Evolutionary conservation across 1,284 basidiomycete genomes (phyloP), one percentile per base, ranked within the genome.

Genomic region (Microbotryum silenes-acaulis): DNA sequence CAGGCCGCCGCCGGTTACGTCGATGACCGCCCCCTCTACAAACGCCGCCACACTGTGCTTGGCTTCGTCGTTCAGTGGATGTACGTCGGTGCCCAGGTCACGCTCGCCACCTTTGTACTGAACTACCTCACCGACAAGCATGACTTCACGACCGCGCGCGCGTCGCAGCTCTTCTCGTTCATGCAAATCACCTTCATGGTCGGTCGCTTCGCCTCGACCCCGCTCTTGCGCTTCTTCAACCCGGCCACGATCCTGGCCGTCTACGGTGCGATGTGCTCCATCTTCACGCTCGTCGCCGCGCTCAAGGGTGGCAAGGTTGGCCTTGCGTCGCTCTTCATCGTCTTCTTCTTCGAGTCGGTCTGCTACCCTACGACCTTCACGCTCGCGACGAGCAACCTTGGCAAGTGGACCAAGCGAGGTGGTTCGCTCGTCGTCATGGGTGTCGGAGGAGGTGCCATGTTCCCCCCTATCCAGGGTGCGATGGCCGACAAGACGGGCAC

Each of bases 1-100:
- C 61, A 63, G 57, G 75, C 78, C 45, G 75, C 75, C 16, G 78
- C 74, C 27, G 81, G 79, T 4, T 64, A 81, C 55, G 73, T 73
- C 33, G 80, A 83, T 61, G 73, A 77, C 45, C 80, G 82, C 56
- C 77, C 85, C 0, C 85, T 90, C 74, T 82, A 81, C 79, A 85
- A 81, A 75, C 86, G 88, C 66, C 83, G 82, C 71, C 81, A 84
- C 69, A 84, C 85, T 67, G 77, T 88, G 55, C 83, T 86, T 71
- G 88, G 87, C 48, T 85, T 82, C 71, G 78, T 87, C 51, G 83
- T 84, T 21, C 87, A 89, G 73, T 87, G 82, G 54, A 75, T 79
- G 56, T 87, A 88, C 72, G 82, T 83, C 23, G 70, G 69, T 1
- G 42, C 61, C 5, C 72, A 72, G 81, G 85, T 88, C 27, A 83